These are phyloP conservation scores for Selenicereus undatus DNA, from an alignment of 148 eudicot species.

Conservation along the genomic window DNA sequence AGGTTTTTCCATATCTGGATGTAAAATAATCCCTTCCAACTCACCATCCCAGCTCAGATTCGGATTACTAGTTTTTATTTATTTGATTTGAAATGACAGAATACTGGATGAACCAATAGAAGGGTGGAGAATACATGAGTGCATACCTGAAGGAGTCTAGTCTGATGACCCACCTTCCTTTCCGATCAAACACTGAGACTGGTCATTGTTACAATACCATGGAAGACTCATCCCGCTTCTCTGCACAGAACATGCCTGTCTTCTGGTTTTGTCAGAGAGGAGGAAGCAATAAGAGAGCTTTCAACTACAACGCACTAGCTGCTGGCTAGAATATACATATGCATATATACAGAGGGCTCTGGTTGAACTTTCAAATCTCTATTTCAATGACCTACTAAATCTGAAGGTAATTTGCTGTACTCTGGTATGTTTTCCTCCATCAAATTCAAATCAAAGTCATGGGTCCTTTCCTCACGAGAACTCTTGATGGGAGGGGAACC, in stretches of 20 bases:
- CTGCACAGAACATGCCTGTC: background rate
- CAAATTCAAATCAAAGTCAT: conserved; percentile 16
- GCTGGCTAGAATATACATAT: background rate
- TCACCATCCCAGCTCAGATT: background rate
- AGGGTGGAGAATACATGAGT: background rate
- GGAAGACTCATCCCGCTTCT: too few species aligned
- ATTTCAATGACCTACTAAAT: background rate
- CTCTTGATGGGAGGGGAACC: background rate
- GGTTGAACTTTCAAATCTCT: background rate
- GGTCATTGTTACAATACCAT: background rate
- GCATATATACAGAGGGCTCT: background rate
- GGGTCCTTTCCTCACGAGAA: conserved; percentile 10
- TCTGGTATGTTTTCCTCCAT: conserved; percentile 8
- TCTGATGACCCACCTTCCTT: background rate
- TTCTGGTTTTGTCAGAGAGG: background rate
- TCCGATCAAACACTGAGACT: background rate
- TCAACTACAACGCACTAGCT: background rate
- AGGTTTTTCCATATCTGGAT: too few species aligned
- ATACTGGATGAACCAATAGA: background rate
- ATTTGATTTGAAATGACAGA: background rate
- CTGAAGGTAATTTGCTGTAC: conserved; percentile 12
- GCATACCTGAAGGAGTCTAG: background rate
- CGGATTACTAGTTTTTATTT: background rate
- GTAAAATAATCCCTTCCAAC: too few species aligned
- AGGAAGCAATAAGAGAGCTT: background rate